These are phyloP conservation scores for Phytophthora vignae DNA, from an alignment of 352 stramenopile genomes.

Conservation along the genomic window DNA sequence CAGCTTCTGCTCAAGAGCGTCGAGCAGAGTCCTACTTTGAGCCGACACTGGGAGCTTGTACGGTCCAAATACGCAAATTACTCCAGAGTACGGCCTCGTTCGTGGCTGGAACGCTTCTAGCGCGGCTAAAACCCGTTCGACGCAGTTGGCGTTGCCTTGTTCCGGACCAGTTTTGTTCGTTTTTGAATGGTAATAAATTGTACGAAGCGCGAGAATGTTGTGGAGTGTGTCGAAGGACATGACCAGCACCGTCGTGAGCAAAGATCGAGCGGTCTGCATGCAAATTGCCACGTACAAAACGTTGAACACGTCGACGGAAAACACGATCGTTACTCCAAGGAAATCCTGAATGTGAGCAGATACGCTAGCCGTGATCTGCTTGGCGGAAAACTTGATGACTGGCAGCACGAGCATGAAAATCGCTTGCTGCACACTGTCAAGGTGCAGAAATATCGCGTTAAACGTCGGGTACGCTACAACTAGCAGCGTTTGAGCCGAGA, in stretches of 20 bases:
- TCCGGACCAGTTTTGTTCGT: not conserved
- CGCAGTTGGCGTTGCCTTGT: not conserved
- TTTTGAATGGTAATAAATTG: constrained; percentile 23
- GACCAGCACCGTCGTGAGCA: constrained; percentile 23
- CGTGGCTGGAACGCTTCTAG: constrained; percentile 8
- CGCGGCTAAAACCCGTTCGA: constrained; percentile 2
- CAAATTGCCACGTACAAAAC: constrained; percentile 44
- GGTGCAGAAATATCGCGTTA: constrained; percentile 28
- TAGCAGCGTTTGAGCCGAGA: constrained; percentile 26
- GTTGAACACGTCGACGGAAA: constrained; percentile 47
- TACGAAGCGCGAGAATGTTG: constrained; percentile 18
- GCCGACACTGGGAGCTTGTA: constrained; percentile 17
- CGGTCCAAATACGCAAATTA: constrained; percentile 18
- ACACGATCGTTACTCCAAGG: constrained; percentile 25
- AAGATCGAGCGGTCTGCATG: constrained; percentile 41
- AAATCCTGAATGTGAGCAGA: constrained; percentile 33
- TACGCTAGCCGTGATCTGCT: constrained; percentile 29
- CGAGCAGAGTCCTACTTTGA: constrained; percentile 3
- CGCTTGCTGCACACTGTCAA: constrained; percentile 19
- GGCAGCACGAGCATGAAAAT: constrained; percentile 25
- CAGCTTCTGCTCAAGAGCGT: not conserved
- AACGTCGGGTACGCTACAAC: constrained; percentile 38
- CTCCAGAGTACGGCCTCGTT: constrained; percentile 9
- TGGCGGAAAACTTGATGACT: constrained; percentile 38
- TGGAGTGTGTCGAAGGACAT: constrained; percentile 22